Evolutionary conservation across 2,329 filamentous ascomycete genomes (phyloP), one percentile per base, ranked within the genome.

Genomic region (Ceratocystis destructans): DNA sequence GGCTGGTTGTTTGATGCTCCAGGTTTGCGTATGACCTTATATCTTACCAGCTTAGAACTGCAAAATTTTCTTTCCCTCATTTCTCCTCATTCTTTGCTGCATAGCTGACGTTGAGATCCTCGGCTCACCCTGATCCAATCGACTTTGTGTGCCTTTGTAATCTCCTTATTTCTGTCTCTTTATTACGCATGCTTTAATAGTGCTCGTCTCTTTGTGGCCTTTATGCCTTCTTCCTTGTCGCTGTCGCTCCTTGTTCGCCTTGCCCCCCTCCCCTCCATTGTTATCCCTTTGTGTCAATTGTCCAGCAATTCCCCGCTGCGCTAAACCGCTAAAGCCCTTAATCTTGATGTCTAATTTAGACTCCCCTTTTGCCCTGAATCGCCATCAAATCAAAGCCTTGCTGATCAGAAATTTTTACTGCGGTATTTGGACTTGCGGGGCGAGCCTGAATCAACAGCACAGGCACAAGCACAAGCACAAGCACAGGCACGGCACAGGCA

Each of bases 261-360:
- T 41, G 20, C 57, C 55, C 28, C n/a, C 28, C n/a, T 15, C 33
- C 59, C 41, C 37, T 28, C 41, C 59, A 41, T 62, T 45, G 33
- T 62, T 28, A 5, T 62, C 59, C 59, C 59, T 45, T 62, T 62
- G n/a, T 45, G 28, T 37, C 55, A 59, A 59, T 59, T 59, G 55
- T 59, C 55, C 55, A 59, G 55, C 10, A 37, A 59, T 59, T 37
- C 28, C 28, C 55, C 55, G 25, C 55, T 59, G 20, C 28, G 33
- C 55, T 59, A 53, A 53, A 28, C 20, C 48, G 22, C 15, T 53
- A n/a, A 37, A 59, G 2, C 55, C n/a, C 28, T 33, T 33, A 59
- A 59, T 59, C 55, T 59, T 31, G 55, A 59, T 2, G 17, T 37
- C 6, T 33, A 59, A 59, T 59, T 59, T 59, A 37, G 55, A 20